These are phyloP conservation scores for Diaporthe ampelina DNA, from an alignment of 2,329 filamentous ascomycete species.

Conservation along the genomic window DNA sequence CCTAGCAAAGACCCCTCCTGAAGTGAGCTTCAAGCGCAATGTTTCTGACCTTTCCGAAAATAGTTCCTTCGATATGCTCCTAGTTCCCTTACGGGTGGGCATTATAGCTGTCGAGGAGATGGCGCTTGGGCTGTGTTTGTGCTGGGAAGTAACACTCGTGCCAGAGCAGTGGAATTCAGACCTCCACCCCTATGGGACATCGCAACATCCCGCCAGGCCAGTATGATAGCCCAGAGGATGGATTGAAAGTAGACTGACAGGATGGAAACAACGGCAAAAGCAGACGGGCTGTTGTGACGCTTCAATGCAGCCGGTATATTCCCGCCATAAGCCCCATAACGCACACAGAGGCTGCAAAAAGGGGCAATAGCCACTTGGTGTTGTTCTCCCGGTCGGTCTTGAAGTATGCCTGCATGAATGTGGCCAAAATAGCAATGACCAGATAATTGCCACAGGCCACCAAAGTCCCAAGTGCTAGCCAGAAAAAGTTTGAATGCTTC, in stretches of 20 bases:
- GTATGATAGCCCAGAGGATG: neutral
- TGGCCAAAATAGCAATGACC: neutral
- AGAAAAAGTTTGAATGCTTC: neutral
- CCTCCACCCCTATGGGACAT: neutral
- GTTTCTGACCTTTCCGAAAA: neutral
- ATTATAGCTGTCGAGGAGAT: neutral
- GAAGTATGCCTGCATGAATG: neutral
- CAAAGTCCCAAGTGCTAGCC: neutral
- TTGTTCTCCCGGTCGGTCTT: neutral
- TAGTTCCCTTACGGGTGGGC: rapidly evolving
- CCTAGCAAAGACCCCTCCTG: rapidly evolving
- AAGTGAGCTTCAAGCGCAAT: neutral
- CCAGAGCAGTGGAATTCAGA: neutral
- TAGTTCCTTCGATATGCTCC: too few species aligned
- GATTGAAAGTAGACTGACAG: neutral
- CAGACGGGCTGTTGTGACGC: neutral
- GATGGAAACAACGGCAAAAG: neutral
- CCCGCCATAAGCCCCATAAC: neutral
- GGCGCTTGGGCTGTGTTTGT: neutral
- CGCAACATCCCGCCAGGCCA: neutral
- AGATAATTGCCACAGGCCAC: neutral
- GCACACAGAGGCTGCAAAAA: neutral
- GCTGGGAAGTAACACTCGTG: neutral
- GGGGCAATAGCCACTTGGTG: neutral
- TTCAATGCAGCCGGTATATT: neutral